Evolutionary conservation across 2,329 filamentous ascomycete genomes (phyloP).

Genomic region (Dichotomopilus funicola): DNA sequence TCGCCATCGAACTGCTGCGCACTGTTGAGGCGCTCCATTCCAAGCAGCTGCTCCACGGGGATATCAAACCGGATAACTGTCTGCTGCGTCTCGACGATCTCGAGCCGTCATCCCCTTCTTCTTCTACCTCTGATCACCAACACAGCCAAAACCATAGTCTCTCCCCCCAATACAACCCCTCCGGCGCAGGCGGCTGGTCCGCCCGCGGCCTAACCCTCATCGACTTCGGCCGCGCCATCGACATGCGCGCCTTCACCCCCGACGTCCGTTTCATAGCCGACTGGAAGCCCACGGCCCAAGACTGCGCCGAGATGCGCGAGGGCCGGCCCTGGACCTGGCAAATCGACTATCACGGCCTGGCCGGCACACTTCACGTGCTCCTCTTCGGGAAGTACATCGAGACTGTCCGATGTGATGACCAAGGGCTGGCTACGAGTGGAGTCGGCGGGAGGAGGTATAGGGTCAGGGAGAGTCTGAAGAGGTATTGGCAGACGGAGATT

Average conservation of each 20-base stretch:
- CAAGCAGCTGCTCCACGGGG: constrained; percentile 77
- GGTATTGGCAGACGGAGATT: constrained; percentile 94
- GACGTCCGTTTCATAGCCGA: constrained; percentile 87
- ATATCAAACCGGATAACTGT: constrained; percentile 93
- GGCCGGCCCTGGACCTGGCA: constrained; percentile 94
- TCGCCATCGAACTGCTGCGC: constrained; percentile 82
- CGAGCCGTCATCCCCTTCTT: background rate
- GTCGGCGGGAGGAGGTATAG: no score
- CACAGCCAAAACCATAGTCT: constrained; percentile 37
- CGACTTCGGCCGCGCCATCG: constrained; percentile 90
- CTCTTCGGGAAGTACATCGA: constrained; percentile 95
- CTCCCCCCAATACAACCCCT: constrained; percentile 59
- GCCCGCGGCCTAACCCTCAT: constrained; percentile 78
- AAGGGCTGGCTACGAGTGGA: constrained; percentile 52
- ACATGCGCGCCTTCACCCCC: constrained; percentile 76
- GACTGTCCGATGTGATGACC: constrained; percentile 53
- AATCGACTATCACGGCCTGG: constrained; percentile 90
- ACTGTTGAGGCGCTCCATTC: constrained; percentile 82
- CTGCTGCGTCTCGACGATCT: constrained; percentile 68
- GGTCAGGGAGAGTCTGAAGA: constrained; percentile 76
- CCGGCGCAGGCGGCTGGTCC: constrained; percentile 72
- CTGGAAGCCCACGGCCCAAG: constrained; percentile 81
- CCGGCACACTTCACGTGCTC: constrained; percentile 78
- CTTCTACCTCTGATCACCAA: background rate
- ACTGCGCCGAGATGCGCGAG: constrained; percentile 95